Conservation (phyloP, 1,284 basidiomycete species). For the Cryptococcus maquisensis region DNA sequence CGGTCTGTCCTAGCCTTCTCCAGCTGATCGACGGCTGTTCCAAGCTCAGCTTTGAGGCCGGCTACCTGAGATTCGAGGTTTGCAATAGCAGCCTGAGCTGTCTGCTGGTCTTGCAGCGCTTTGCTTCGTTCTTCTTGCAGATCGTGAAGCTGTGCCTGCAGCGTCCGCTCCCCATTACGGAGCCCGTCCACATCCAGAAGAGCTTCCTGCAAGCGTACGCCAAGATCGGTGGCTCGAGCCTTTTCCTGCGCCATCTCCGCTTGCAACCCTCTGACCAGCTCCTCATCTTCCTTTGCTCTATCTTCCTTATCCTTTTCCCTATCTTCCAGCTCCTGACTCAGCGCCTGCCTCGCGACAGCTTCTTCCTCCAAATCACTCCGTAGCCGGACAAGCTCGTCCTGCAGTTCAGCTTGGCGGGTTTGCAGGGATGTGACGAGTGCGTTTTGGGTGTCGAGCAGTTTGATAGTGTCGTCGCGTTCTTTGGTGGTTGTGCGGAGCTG, state of each 20-base stretch:
- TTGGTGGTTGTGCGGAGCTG: slow-evolving; percentile 11
- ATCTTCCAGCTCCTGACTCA: slow-evolving; percentile 35
- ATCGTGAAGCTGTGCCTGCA: slow-evolving; percentile 56
- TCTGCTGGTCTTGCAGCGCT: slow-evolving; percentile 65
- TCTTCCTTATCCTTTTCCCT: slow-evolving; percentile 34
- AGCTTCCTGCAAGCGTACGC: slow-evolving; percentile 56
- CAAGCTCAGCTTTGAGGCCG: slow-evolving; percentile 41
- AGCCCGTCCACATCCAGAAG: slow-evolving; percentile 59
- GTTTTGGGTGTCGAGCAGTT: slow-evolving; percentile 61
- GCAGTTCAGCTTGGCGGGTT: slow-evolving; percentile 62
- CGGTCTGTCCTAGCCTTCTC: slow-evolving; percentile 65
- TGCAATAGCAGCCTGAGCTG: slow-evolving; percentile 65
- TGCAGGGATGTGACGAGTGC: slow-evolving; percentile 63
- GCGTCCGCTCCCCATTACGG: slow-evolving; percentile 54
- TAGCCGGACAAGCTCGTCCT: slow-evolving; percentile 41
- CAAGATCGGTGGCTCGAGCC: slow-evolving; percentile 56
- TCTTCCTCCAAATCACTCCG: slow-evolving; percentile 41
- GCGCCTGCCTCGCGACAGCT: slow-evolving; percentile 34
- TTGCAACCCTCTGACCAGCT: slow-evolving; percentile 32
- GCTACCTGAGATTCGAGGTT: slow-evolving; percentile 68
- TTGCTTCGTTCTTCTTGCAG: slow-evolving; percentile 69
- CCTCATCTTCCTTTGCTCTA: slow-evolving; percentile 28
- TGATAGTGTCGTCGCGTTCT: slow-evolving; percentile 50
- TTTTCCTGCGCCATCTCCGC: slow-evolving; percentile 55
- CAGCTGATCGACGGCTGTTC: slow-evolving; percentile 56